Evolutionary conservation across 2,329 filamentous ascomycete genomes (phyloP).

Genomic region (Cytospora paraplurivora): DNA sequence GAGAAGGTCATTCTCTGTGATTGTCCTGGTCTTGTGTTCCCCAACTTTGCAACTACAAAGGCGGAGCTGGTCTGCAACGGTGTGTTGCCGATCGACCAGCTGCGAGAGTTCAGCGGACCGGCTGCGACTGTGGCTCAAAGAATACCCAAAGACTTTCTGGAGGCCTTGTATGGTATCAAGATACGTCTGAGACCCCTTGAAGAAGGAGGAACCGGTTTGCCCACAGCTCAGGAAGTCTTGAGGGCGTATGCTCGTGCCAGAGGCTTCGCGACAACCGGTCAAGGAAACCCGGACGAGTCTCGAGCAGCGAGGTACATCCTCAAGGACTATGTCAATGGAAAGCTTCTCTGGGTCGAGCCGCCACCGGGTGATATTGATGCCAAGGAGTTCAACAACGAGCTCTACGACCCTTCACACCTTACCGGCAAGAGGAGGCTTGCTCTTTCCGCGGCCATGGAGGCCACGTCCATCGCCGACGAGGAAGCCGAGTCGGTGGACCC

Average conservation of each 20-base stretch:
- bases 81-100: conserved; percentile 92
- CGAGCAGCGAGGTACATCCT: conserved; percentile 85
- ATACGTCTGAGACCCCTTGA: conserved; percentile 79
- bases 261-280: conserved; percentile 86
- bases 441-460: conserved; percentile 54
- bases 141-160: conserved; percentile 85
- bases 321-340: conserved; percentile 97
- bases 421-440: conserved; percentile 77
- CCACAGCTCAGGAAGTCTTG: conserved; percentile 83
- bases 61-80: conserved; percentile 95
- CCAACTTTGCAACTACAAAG: conserved; percentile 96
- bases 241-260: conserved; percentile 84
- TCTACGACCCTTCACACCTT: conserved; percentile 82
- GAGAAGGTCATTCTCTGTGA: conserved; percentile 91
- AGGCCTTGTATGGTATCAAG: conserved; percentile 91
- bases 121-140: conserved; percentile 79
- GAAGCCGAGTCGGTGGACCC: conserved; percentile 43
- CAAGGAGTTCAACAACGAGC: conserved; percentile 79
- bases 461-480: conserved; percentile 45
- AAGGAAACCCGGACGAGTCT: conserved; percentile 90
- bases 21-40: conserved; percentile 97
- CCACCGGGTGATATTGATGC: conserved; percentile 75
- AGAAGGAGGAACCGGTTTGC: conserved; percentile 87
- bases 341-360: conserved; percentile 88
- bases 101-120: conserved; percentile 89